A percentile compares a stretch with the other conserved stretches of the same genome.
These are phyloP conservation scores for Candida insectorum DNA, from an alignment of 805 yeast species.

Conservation along the genomic window DNA sequence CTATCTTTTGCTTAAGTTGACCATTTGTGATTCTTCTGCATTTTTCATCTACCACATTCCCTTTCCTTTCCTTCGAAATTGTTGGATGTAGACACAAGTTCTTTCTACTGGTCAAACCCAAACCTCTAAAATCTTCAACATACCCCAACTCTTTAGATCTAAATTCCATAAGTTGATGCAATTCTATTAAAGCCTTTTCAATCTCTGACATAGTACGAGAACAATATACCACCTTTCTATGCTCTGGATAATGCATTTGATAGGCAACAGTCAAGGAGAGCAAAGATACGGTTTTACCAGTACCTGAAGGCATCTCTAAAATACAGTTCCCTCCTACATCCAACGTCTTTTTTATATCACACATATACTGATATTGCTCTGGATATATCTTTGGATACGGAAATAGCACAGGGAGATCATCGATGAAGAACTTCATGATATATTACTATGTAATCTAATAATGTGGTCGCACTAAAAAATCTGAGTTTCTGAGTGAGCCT, in stretches of 20 bases:
- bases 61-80: conserved; percentile 84
- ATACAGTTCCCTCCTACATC: conserved; percentile 98
- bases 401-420: conserved; percentile 91
- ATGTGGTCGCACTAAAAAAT: background rate
- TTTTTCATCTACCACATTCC: conserved; percentile 90
- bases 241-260: conserved; percentile 93
- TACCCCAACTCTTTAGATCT: conserved; percentile 80
- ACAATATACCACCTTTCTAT: conserved; percentile 89
- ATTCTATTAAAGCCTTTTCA: conserved; percentile 92
- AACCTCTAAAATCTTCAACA: conserved; percentile 87
- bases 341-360: conserved; percentile 86
- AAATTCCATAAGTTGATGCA: conserved; percentile 83
- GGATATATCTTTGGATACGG: conserved; percentile 98
- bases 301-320: conserved; percentile 98
- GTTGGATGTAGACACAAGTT: conserved; percentile 89
- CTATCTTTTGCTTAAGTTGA: conserved; percentile 64
- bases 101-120: conserved; percentile 92
- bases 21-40: conserved; percentile 96
- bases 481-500: background rate
- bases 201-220: conserved; percentile 99
- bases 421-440: conserved; percentile 75
- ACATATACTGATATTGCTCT: conserved; percentile 97
- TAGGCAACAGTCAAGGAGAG: conserved; percentile 91
- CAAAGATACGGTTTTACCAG: conserved; percentile 94
- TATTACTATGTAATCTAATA: background rate